Evolutionary conservation across 2,329 filamentous ascomycete species (phyloP).

Genomic region (Phialophora macrospora): DNA sequence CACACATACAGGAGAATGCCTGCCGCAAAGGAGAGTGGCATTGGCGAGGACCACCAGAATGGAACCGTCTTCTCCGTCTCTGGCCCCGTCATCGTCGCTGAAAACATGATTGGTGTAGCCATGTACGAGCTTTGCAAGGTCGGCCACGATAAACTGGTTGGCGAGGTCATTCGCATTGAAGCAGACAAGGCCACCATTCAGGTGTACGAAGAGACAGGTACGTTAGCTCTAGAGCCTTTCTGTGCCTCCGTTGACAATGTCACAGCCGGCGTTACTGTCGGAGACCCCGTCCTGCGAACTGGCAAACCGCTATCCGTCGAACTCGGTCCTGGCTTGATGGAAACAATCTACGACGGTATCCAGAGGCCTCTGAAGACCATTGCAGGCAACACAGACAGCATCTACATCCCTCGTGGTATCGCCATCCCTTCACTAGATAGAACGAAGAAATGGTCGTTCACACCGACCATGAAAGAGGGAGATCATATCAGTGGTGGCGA

Average conservation of each 20-base stretch:
- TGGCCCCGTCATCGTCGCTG: slow-evolving; percentile 90
- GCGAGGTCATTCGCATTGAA: slow-evolving; percentile 98
- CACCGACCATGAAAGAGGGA: slow-evolving; percentile 84
- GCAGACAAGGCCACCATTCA: slow-evolving; percentile 95
- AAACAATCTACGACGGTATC: slow-evolving; percentile 99
- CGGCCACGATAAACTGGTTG: slow-evolving; percentile 86
- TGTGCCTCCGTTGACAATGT: slow-evolving; percentile 22
- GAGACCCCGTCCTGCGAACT: slow-evolving; percentile 87
- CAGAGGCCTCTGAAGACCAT: slow-evolving; percentile 92
- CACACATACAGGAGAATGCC: slow-evolving; percentile 49
- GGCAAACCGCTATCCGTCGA: slow-evolving; percentile 97
- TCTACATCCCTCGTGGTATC: slow-evolving; percentile 97
- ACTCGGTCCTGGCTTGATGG: slow-evolving; percentile 93
- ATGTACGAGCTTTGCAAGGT: slow-evolving; percentile 99
- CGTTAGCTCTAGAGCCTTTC: slow-evolving; percentile 26
- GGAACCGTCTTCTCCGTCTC: slow-evolving; percentile 74
- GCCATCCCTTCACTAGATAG: slow-evolving; percentile 85
- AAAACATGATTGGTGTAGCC: slow-evolving; percentile 98
- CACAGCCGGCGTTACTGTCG: slow-evolving; percentile 88
- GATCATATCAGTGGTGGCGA: slow-evolving; percentile 97
- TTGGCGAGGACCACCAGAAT: slow-evolving; percentile 60
- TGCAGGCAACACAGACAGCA: slow-evolving; percentile 75
- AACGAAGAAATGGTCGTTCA: slow-evolving; percentile 95
- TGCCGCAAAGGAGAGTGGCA: slow-evolving; percentile 51
- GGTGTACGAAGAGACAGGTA: slow-evolving; percentile 98